Evolutionary conservation across 495 filamentous ascomycete genomes (phyloP), one percentile per base, ranked within the genome.

Genomic region (Saxophila tyrrhenica): DNA sequence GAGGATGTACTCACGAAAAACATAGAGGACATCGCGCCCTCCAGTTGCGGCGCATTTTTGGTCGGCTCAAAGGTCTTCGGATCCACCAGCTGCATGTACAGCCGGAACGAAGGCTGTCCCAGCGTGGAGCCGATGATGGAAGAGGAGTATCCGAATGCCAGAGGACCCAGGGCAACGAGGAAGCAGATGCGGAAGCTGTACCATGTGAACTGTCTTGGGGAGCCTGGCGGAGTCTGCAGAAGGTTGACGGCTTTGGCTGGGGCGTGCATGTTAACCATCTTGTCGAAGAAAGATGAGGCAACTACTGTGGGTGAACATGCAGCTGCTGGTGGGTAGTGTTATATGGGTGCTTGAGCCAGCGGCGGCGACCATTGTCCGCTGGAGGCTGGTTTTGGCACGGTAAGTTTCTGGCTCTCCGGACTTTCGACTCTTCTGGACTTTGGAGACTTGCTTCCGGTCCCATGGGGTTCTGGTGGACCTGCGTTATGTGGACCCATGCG

Each of bases 61-160:
- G 56, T 62, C 32, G 45, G 24, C n/a, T 24, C 19, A 19, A 44
- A 52, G 16, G 56, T 56, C 52, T 52, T n/a, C 20, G 52, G 25
- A 41, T 62, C 60, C n/a, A 62, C 17, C 25, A 62, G 45, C 23
- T 43, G 35, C 60, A 62, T 62, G 39, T 62, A 62, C 15, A 62
- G 39, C 16, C 59, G 38, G 35, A 62, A 62, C 15, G 51, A 50
- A 5, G 60, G 60, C 42, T 59, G 47, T 5, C 60, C 60, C 9
- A 62, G 45, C 9, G 60, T 62, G 2, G 52, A 52, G 5, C 56
- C 48, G 17, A 62, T 56, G 46, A 62, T 59, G 25, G 55, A 55
- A 2, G 52, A 51, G 22, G 51, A 57, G 43, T 62, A 62, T 24
- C 60, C 60, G 42, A 62, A 62, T 15, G 60, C 60, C 52, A 62